Evolutionary conservation across 163 green algal genomes (phyloP).

Genomic region (Scenedesmus sp.): DNA sequence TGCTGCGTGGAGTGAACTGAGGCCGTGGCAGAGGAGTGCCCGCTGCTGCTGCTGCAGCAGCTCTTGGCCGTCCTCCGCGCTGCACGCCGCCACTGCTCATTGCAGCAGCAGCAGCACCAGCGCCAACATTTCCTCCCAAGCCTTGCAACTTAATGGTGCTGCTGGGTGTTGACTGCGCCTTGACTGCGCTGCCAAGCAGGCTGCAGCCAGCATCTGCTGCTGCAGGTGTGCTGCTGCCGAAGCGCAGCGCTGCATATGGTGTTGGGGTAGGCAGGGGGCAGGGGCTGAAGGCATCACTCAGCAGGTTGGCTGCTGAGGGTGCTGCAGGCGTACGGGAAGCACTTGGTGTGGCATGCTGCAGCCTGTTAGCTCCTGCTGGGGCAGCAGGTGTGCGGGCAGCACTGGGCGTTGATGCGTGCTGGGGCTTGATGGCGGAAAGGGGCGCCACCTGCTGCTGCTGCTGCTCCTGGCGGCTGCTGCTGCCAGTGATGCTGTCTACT

Average conservation of each 20-base stretch:
- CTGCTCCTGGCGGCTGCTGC: neutral
- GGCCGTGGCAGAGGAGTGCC: neutral
- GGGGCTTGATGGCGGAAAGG: neutral
- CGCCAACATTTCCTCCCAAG: neutral
- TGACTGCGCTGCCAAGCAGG: neutral
- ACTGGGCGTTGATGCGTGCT: neutral
- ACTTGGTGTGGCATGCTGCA: neutral
- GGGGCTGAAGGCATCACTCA: constrained; percentile 25
- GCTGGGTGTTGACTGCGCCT: neutral
- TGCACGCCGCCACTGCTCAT: neutral
- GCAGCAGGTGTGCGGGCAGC: neutral
- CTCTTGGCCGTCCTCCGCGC: neutral
- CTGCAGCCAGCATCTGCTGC: neutral
- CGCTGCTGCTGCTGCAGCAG: constrained; percentile 10
- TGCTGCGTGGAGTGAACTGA: constrained; percentile 1
- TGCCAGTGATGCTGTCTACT: too few species aligned
- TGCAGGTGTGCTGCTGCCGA: neutral
- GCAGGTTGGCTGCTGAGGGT: neutral
- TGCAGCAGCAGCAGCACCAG: neutral
- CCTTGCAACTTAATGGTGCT: neutral
- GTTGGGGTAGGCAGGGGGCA: constrained; percentile 21
- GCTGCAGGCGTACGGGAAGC: neutral
- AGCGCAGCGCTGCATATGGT: neutral
- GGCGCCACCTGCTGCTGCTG: neutral
- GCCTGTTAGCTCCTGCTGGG: neutral